phyloP scores from a whole-genome alignment of 495 filamentous ascomycete species.

The Symbiotaphrina buchneri region DNA sequence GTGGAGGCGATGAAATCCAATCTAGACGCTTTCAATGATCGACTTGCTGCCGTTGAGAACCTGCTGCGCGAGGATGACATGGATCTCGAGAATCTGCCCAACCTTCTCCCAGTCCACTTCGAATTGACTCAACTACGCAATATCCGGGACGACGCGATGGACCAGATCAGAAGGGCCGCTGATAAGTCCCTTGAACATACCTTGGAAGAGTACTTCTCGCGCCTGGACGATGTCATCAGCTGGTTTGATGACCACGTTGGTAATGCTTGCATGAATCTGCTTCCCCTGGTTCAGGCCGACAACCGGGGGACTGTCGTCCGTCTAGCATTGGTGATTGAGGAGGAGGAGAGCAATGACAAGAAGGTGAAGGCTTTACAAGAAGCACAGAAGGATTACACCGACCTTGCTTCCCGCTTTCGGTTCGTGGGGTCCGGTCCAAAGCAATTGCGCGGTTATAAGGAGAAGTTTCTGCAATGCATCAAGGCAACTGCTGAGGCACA shows the following conservation, averaged over 20 bases:
- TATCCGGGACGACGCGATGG: slow-evolving; percentile 86
- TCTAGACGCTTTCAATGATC: slow-evolving; percentile 61
- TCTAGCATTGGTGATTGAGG: slow-evolving; percentile 74
- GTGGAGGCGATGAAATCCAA: slow-evolving; percentile 81
- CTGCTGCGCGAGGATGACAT: slow-evolving; percentile 64
- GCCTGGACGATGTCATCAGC: slow-evolving; percentile 68
- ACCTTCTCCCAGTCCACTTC: slow-evolving; percentile 73
- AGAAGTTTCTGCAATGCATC: slow-evolving; percentile 74
- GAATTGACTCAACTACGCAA: slow-evolving; percentile 77
- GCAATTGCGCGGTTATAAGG: slow-evolving; percentile 85
- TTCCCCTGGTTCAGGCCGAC: slow-evolving; percentile 60
- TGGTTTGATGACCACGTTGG: slow-evolving; percentile 94
- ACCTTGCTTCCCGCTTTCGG: slow-evolving; percentile 81
- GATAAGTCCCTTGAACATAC: slow-evolving; percentile 56
- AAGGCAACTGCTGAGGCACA: slow-evolving; percentile 46
- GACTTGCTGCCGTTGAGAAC: slow-evolving; percentile 46
- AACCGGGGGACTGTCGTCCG: slow-evolving; percentile 79
- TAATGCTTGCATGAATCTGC: slow-evolving; percentile 68
- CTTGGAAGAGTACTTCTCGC: slow-evolving; percentile 66
- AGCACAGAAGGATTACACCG: slow-evolving; percentile 83
- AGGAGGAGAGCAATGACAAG: slow-evolving; percentile 89
- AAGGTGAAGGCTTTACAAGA: slow-evolving; percentile 78
- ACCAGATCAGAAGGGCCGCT: slow-evolving; percentile 60
- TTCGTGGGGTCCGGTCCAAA: slow-evolving; percentile 82
- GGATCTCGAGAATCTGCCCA: slow-evolving; percentile 78